These are phyloP conservation scores for Jacaranda copaia DNA, from an alignment of 257 asterid species.

Conservation along the genomic window DNA sequence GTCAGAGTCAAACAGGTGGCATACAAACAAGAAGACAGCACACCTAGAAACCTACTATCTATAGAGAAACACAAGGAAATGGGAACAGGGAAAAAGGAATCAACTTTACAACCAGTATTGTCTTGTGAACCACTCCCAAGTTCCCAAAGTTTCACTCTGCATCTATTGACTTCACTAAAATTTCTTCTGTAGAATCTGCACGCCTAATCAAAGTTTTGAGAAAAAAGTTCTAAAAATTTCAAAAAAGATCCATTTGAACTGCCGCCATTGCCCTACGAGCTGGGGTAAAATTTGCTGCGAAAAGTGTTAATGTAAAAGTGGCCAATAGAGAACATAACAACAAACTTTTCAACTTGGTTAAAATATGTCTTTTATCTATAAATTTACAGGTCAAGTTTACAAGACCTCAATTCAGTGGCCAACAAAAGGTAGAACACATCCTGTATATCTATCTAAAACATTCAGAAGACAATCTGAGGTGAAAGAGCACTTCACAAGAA, in stretches of 20 bases:
- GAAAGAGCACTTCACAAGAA: constrained; percentile 41
- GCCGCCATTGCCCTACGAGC: background rate
- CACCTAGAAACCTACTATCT: background rate
- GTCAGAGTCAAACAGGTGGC: constrained; percentile 8
- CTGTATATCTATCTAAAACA: constrained; percentile 26
- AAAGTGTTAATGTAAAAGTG: too few species aligned
- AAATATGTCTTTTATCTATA: constrained; percentile 32
- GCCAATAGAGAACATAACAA: background rate
- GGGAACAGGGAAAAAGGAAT: background rate
- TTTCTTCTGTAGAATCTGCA: constrained; percentile 16
- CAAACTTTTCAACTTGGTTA: constrained; percentile 23
- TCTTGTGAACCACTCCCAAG: background rate
- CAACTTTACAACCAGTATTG: constrained; percentile 38
- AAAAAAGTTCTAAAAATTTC: background rate
- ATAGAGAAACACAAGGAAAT: background rate
- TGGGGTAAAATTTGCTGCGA: too few species aligned
- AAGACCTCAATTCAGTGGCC: constrained; percentile 34
- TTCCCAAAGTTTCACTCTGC: background rate
- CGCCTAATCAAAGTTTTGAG: constrained; percentile 31
- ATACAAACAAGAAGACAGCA: background rate
- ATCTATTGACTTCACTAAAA: background rate
- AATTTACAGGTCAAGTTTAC: constrained; percentile 49
- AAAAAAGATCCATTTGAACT: background rate
- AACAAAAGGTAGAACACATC: constrained; percentile 38
- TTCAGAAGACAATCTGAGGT: constrained; percentile 4